Evolutionary conservation across 2,329 filamentous ascomycete species (phyloP).

Genomic region (Cladophialophora yegresii): DNA sequence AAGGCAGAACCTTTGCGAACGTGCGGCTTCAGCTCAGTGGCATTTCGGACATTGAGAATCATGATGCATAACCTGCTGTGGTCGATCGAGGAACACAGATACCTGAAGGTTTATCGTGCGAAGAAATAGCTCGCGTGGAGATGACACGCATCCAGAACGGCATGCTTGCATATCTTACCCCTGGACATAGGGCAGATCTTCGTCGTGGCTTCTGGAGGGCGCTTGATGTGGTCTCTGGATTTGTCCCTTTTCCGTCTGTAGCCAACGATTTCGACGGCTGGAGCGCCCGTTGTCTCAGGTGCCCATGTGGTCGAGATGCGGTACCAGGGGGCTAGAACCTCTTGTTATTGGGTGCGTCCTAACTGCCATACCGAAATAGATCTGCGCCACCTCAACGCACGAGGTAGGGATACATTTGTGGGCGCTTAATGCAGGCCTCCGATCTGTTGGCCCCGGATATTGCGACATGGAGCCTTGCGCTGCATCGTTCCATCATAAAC

Average conservation of each 20-base stretch:
- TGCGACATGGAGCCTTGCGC: constrained; percentile 12
- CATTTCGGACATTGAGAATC: not conserved
- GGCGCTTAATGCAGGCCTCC: constrained; percentile 7
- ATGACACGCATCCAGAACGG: not conserved
- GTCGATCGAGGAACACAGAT: not conserved
- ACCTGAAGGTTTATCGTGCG: not conserved
- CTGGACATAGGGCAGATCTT: constrained; percentile 6
- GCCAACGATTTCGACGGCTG: not conserved
- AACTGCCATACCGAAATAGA: not conserved
- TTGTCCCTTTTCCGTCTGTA: constrained; percentile 11
- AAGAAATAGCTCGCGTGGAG: not conserved
- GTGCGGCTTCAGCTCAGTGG: not conserved
- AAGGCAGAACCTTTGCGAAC: not conserved
- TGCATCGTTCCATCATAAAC: not conserved
- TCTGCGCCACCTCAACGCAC: not conserved
- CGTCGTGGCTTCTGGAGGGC: constrained; percentile 9
- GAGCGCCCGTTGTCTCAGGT: constrained; percentile 2
- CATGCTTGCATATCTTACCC: not conserved
- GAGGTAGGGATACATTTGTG: not conserved
- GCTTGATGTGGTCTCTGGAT: constrained; percentile 11
- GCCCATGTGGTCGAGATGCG: not conserved
- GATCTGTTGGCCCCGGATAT: constrained; percentile 4
- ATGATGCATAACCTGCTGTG: not conserved
- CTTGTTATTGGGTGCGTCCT: not conserved
- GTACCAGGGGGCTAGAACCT: not conserved